These are phyloP conservation scores for Blastocystis sp. DNA, from an alignment of 352 stramenopile species.

Conservation along the genomic window DNA sequence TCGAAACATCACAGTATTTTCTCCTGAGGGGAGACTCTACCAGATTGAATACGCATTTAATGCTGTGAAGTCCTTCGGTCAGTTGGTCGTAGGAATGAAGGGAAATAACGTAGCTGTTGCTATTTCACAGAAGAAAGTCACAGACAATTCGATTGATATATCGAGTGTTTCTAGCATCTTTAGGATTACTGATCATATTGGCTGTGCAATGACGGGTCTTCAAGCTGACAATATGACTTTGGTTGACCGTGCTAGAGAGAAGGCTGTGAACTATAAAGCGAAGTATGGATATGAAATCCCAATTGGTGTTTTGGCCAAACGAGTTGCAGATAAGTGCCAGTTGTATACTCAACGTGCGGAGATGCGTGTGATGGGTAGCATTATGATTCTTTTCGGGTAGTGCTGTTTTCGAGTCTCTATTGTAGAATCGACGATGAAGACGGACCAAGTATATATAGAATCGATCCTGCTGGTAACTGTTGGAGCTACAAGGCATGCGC, in stretches of 20 bases:
- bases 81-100: constrained; percentile 62
- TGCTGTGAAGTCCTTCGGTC: constrained; percentile 59
- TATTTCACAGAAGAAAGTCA: constrained; percentile 63
- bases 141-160: constrained; percentile 62
- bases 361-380: constrained; percentile 57
- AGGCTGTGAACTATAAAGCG: constrained; percentile 60
- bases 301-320: constrained; percentile 59
- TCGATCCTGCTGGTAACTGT: constrained; percentile 63
- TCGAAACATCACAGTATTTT: constrained; percentile 63
- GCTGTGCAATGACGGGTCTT: constrained; percentile 61
- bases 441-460: constrained; percentile 61
- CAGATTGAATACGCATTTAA: constrained; percentile 64
- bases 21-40: constrained; percentile 62
- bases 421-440: constrained; percentile 61
- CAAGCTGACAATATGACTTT: constrained; percentile 59
- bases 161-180: constrained; percentile 61
- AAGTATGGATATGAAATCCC: constrained; percentile 64
- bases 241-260: constrained; percentile 53
- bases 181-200: constrained; percentile 63
- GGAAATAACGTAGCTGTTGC: constrained; percentile 60
- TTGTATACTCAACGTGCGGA: constrained; percentile 62
- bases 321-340: constrained; percentile 61
- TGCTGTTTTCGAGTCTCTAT: not conserved
- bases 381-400: constrained; percentile 62
- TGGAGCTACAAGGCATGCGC: constrained; percentile 60